Conservation (phyloP, 306 rosid genomes). For the Fragaria vesca region DNA sequence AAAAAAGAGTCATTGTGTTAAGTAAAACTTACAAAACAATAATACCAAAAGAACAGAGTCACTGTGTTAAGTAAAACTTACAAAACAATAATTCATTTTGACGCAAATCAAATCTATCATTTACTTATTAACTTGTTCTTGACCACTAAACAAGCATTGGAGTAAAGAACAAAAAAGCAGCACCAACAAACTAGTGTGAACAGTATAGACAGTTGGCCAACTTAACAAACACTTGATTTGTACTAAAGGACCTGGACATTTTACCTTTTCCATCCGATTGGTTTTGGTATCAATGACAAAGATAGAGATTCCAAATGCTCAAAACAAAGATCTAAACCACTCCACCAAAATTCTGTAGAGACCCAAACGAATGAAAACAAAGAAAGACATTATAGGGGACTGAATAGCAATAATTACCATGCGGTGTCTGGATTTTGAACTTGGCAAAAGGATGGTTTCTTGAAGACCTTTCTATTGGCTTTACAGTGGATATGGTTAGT, state of each 20-base stretch:
- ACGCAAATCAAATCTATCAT: not conserved
- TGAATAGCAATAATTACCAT: slow-evolving; percentile 60
- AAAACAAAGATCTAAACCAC: not conserved
- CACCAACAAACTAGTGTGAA: slow-evolving; percentile 11
- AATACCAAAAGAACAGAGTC: slow-evolving; percentile 14
- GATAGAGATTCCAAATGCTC: slow-evolving; percentile 3
- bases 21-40: not conserved
- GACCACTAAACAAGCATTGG: slow-evolving; percentile 20
- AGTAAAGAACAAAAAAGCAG: slow-evolving; percentile 29
- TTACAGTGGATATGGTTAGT: slow-evolving; percentile 78
- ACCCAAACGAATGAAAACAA: not conserved
- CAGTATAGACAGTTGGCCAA: slow-evolving; percentile 10
- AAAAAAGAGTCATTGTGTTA: not conserved
- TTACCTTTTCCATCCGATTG: slow-evolving; percentile 42
- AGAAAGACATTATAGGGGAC: not conserved
- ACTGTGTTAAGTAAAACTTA: not conserved
- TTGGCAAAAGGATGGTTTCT: slow-evolving; percentile 60
- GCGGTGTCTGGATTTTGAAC: slow-evolving; percentile 76
- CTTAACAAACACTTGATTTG: slow-evolving; percentile 16
- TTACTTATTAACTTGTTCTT: not conserved
- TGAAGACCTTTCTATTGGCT: slow-evolving; percentile 56
- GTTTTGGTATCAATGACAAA: slow-evolving; percentile 62
- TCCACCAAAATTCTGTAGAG: not conserved
- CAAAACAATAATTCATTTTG: not conserved
- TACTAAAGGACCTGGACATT: not conserved